Conservation (phyloP, 371 early-diverging fungal genomes). For the Lichtheimia hyalospora region DNA sequence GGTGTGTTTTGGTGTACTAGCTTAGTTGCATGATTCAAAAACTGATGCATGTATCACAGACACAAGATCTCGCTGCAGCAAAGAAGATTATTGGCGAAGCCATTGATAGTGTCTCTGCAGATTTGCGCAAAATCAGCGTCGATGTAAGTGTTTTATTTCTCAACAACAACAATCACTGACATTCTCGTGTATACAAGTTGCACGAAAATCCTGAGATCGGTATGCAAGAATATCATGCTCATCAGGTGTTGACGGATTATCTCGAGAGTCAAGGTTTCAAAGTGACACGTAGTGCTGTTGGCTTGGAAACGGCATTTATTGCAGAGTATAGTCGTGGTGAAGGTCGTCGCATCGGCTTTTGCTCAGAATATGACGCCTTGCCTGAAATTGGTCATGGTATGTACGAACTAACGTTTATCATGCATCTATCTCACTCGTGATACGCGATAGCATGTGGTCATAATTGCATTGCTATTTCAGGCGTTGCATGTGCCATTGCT, state of each 20-base stretch:
- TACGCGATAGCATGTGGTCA: constrained; percentile 57
- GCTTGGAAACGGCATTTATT: constrained; percentile 63
- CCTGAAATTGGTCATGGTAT: constrained; percentile 38
- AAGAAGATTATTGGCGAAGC: constrained; percentile 26
- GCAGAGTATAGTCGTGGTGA: constrained; percentile 51
- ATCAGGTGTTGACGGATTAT: constrained; percentile 53
- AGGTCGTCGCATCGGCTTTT: constrained; percentile 52
- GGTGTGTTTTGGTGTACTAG: no score
- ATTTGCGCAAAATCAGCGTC: constrained; percentile 57
- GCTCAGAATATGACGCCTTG: constrained; percentile 67
- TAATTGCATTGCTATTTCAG: constrained; percentile 69
- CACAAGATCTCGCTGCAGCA: background rate
- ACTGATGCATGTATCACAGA: background rate
- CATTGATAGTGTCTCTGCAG: constrained; percentile 37
- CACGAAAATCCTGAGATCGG: constrained; percentile 62
- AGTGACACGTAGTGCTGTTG: constrained; percentile 49
- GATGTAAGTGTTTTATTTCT: constrained; percentile 33
- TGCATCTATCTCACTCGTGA: background rate
- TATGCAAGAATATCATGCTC: constrained; percentile 58
- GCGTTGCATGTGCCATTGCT: constrained; percentile 64
- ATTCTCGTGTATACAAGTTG: constrained; percentile 31
- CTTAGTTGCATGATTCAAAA: background rate
- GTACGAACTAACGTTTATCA: background rate
- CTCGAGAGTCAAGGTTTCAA: constrained; percentile 55
- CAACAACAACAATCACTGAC: background rate